A percentile compares a stretch with the other conserved stretches of the same genome.
These are phyloP conservation scores for Xylaria hypoxylon DNA, from an alignment of 2,329 filamentous ascomycete species.

Conservation along the genomic window DNA sequence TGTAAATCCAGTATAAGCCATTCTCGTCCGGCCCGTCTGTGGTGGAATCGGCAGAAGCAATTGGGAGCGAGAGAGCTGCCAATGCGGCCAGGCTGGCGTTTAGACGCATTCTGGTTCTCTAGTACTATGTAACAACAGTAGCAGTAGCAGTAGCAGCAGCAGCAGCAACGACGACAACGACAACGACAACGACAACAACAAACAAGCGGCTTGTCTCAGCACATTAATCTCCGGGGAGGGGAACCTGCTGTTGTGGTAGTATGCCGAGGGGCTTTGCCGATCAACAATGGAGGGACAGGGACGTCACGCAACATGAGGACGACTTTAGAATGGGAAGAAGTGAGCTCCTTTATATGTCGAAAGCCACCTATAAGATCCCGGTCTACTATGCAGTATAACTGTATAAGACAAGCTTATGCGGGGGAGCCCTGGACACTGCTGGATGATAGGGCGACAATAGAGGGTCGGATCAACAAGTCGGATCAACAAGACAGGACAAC, in stretches of 20 bases:
- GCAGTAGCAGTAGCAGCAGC: neutral
- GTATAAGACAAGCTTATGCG: constrained; percentile 12
- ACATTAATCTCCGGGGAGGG: neutral
- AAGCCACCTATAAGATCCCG: constrained; percentile 5
- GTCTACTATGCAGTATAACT: constrained; percentile 13
- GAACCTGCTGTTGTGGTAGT: constrained; percentile 6
- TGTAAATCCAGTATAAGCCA: constrained; percentile 78
- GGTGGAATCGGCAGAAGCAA: constrained; percentile 47
- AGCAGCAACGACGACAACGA: neutral
- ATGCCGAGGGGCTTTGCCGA: constrained; percentile 12
- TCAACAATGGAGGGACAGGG: constrained; percentile 39
- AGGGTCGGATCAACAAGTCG: constrained; percentile 34
- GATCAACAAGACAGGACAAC: constrained; percentile 12
- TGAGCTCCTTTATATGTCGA: constrained; percentile 42
- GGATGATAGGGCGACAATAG: constrained; percentile 8
- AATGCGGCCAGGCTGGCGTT: constrained; percentile 45
- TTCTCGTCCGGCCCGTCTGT: constrained; percentile 62
- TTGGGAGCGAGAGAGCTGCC: constrained; percentile 50
- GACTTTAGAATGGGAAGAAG: constrained; percentile 35
- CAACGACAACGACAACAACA: neutral
- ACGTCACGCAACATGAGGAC: constrained; percentile 26
- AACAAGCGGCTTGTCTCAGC: neutral
- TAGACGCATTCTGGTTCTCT: constrained; percentile 46
- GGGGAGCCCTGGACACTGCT: constrained; percentile 35
- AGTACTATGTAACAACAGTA: too few species aligned